phyloP scores from a whole-genome alignment of 1,284 basidiomycete species.

The Apiotrichum gracile region DNA sequence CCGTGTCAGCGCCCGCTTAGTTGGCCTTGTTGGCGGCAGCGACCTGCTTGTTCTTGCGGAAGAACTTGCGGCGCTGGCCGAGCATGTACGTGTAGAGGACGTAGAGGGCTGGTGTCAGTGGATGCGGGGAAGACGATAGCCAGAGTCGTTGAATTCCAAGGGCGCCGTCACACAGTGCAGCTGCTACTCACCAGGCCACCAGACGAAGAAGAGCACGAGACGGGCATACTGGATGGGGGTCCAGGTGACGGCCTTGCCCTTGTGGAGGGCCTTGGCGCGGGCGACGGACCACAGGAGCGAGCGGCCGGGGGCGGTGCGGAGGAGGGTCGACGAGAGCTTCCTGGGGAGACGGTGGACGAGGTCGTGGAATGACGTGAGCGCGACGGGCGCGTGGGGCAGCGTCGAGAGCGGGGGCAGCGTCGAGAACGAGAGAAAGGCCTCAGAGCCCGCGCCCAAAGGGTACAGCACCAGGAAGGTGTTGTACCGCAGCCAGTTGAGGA shows the following conservation, averaged over 20 bases:
- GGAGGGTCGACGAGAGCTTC: constrained; percentile 20
- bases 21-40: constrained; percentile 22
- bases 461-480: constrained; percentile 90
- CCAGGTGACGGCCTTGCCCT: constrained; percentile 19
- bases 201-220: constrained; percentile 64
- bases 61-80: constrained; percentile 68
- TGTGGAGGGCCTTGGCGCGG: constrained; percentile 15
- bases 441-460: constrained; percentile 82
- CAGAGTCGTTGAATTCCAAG: too few species aligned
- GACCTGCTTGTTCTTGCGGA: constrained; percentile 51
- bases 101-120: constrained; percentile 61
- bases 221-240: constrained; percentile 52
- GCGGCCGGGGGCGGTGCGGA: constrained; percentile 26
- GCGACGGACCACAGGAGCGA: constrained; percentile 31
- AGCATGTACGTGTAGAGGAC: constrained; percentile 88
- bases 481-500: constrained; percentile 58
- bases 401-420: constrained; percentile 60
- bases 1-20: too few species aligned
- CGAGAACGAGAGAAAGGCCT: constrained; percentile 75
- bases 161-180: too few species aligned
- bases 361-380: constrained; percentile 20
- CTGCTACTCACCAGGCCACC: constrained; percentile 89
- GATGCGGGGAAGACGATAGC: too few species aligned
- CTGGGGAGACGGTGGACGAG: constrained; percentile 17
- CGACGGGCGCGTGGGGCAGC: constrained; percentile 28